Percentiles rank a stretch among this genome's conserved stretches.
These are phyloP conservation scores for Turritis glabra DNA, from an alignment of 345 rosid genomes.

Conservation along the genomic window DNA sequence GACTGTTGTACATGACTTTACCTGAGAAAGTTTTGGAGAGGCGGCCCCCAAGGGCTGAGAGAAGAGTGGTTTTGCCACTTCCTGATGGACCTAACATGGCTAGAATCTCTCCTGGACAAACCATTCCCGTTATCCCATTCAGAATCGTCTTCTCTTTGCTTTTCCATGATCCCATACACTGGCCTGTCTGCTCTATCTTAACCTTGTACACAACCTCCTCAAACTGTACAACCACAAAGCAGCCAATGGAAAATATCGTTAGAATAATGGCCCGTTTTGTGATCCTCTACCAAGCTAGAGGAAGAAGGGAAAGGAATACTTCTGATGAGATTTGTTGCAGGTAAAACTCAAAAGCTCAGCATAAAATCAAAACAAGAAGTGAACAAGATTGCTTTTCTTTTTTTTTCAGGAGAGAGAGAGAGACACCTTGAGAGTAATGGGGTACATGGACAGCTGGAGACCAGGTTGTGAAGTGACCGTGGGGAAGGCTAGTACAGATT, in stretches of 20 bases:
- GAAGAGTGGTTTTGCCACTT: constrained; percentile 98
- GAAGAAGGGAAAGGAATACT: constrained; percentile 1
- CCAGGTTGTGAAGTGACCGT: constrained; percentile 46
- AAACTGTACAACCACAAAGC: constrained; percentile 56
- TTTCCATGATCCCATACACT: constrained; percentile 57
- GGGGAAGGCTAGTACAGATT: constrained; percentile 48
- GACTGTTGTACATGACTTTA: constrained; percentile 86
- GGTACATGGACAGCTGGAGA: constrained; percentile 50
- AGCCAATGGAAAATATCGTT: constrained; percentile 3
- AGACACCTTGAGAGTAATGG: constrained; percentile 80
- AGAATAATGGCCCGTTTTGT: background rate
- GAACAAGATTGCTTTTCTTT: background rate
- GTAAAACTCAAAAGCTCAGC: constrained; percentile 1
- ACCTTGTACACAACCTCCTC: constrained; percentile 92
- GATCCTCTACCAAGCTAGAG: background rate
- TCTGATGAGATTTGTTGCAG: constrained; percentile 1
- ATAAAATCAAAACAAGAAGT: background rate
- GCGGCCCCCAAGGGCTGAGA: constrained; percentile 96
- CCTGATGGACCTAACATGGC: constrained; percentile 99
- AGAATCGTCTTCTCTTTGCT: constrained; percentile 75
- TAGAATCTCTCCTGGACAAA: constrained; percentile 87
- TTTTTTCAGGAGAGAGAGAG: constrained; percentile 12
- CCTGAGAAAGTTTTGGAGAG: constrained; percentile 71
- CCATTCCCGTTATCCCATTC: constrained; percentile 79
- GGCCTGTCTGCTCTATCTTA: constrained; percentile 56